Evolutionary conservation across 2,329 filamentous ascomycete genomes (phyloP).

Genomic region (Pseudogymnoascus sp.): DNA sequence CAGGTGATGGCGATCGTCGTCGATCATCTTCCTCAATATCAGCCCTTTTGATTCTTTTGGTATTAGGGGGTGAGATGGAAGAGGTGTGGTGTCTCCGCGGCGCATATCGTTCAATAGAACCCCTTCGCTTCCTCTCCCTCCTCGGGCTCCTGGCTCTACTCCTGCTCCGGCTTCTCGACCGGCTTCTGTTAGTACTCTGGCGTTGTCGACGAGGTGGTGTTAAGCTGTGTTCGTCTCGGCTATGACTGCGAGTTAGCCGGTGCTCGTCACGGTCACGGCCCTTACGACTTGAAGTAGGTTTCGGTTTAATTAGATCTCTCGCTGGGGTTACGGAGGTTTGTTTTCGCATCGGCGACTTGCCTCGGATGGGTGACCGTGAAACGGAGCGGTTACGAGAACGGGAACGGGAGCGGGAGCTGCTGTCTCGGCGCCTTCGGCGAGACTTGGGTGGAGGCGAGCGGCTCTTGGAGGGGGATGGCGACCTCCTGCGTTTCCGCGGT

Average conservation of each 20-base stretch:
- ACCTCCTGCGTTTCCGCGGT: constrained; percentile 28
- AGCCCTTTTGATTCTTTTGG: constrained; percentile 48
- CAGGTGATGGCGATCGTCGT: constrained; percentile 24
- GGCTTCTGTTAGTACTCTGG: constrained; percentile 24
- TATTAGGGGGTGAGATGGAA: constrained; percentile 42
- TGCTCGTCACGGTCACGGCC: constrained; percentile 27
- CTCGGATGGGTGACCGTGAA: constrained; percentile 9
- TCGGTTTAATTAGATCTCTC: constrained; percentile 14
- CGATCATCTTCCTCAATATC: constrained; percentile 48
- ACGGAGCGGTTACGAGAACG: constrained; percentile 18
- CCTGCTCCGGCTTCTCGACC: constrained; percentile 19
- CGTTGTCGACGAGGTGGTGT: constrained; percentile 28
- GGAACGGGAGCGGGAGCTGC: constrained; percentile 28
- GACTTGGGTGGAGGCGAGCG: constrained; percentile 27
- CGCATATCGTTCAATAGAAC: constrained; percentile 32
- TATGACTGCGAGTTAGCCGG: constrained; percentile 32
- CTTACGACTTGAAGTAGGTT: constrained; percentile 21
- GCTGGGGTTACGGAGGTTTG: neutral
- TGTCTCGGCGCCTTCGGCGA: constrained; percentile 22
- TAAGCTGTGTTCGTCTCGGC: constrained; percentile 25
- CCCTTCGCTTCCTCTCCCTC: constrained; percentile 28
- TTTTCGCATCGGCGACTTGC: constrained; percentile 8
- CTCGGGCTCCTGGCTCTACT: constrained; percentile 13
- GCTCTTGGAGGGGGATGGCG: constrained; percentile 26
- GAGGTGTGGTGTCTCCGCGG: constrained; percentile 45